phyloP scores from a whole-genome alignment of 192 early-diverging fungal genomes.

The Pilaira anomala region DNA sequence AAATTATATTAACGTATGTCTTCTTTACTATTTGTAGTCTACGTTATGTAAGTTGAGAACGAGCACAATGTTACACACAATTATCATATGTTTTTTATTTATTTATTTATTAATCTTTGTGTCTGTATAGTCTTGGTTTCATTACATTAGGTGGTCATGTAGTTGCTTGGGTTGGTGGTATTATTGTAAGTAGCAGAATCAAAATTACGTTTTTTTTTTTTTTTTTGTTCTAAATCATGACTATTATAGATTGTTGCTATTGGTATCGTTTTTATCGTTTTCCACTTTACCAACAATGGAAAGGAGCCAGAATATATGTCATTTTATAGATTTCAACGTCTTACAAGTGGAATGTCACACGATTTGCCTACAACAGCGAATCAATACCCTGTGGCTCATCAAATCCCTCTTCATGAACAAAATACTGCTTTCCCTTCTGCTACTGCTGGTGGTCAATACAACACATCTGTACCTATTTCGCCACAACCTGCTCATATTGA shows the following conservation, averaged over 20 bases:
- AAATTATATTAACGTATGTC: neutral
- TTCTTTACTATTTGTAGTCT: neutral
- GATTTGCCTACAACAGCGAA: neutral
- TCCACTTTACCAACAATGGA: conserved; percentile 1
- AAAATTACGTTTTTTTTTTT: neutral
- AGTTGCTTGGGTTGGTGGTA: neutral
- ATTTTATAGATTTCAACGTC: neutral
- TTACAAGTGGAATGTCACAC: neutral
- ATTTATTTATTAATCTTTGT: too few relatives aligned
- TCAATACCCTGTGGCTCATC: too few relatives aligned
- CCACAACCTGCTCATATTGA: too few relatives aligned
- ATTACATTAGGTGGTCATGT: conserved; percentile 7
- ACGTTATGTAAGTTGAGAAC: conserved; percentile 14
- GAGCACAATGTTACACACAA: neutral
- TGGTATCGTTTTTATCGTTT: conserved; percentile 4
- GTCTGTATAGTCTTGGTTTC: conserved; percentile 6
- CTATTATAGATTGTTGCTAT: neutral
- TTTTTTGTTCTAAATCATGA: neutral
- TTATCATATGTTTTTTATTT: too few relatives aligned
- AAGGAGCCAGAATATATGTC: conserved; percentile 5
- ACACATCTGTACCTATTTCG: too few relatives aligned
- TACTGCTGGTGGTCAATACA: too few relatives aligned
- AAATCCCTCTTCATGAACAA: too few relatives aligned
- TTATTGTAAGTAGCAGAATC: conserved; percentile 8
- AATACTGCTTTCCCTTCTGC: too few relatives aligned